These are phyloP conservation scores for Chlorella sp. DNA, from an alignment of 139 green algal genomes.

Conservation along the genomic window DNA sequence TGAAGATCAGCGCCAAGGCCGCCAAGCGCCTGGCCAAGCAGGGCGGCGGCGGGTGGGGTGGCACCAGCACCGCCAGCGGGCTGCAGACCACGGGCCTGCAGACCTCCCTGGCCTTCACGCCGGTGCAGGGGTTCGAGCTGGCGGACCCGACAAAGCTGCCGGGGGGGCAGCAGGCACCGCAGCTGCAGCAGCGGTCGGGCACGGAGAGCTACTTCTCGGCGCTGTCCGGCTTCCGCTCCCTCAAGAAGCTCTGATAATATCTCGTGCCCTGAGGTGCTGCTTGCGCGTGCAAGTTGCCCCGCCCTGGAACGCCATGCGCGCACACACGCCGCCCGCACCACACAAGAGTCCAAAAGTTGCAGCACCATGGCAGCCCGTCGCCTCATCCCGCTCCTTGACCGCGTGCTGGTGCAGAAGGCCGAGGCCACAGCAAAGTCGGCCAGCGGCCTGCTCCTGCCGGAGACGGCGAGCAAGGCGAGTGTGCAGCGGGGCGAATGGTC, in stretches of 20 bases:
- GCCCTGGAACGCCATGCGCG: no score
- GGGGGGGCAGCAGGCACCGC: background rate
- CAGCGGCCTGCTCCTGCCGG: slow-evolving; percentile 90
- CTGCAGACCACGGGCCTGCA: slow-evolving; percentile 50
- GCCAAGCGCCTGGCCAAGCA: background rate
- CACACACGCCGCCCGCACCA: background rate
- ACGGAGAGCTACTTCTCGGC: slow-evolving; percentile 25
- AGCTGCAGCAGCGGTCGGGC: background rate
- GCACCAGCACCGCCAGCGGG: slow-evolving; percentile 9
- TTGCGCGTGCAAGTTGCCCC: no score
- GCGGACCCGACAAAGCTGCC: slow-evolving; percentile 16
- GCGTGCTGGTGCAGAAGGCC: slow-evolving; percentile 88
- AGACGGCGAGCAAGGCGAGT: slow-evolving; percentile 65
- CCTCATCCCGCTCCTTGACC: slow-evolving; percentile 54
- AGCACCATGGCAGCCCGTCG: slow-evolving; percentile 29
- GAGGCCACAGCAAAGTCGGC: slow-evolving; percentile 68
- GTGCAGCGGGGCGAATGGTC: background rate
- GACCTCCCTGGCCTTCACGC: slow-evolving; percentile 91
- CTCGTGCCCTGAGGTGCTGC: no score
- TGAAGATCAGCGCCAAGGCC: slow-evolving; percentile 69
- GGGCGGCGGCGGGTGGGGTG: background rate
- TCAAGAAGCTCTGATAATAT: no score
- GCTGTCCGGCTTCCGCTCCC: slow-evolving; percentile 14
- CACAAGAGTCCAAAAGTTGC: background rate
- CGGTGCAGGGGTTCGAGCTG: slow-evolving; percentile 65